Conservation (phyloP, 2,329 filamentous ascomycete genomes). For the Colletotrichum tropicale region DNA sequence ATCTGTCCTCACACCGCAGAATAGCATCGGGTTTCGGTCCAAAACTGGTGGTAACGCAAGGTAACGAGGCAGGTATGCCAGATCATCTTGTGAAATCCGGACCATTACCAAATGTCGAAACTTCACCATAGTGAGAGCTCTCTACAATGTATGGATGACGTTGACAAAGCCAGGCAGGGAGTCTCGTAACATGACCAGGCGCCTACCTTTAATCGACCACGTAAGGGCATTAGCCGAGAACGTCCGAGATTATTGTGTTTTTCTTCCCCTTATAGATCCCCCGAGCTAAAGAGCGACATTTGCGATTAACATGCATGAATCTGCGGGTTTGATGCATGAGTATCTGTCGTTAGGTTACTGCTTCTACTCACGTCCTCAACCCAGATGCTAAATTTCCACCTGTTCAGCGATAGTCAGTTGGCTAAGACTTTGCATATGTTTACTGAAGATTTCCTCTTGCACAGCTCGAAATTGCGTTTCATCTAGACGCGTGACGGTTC, state of each 20-base stretch:
- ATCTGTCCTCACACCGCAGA: background rate
- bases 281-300: background rate
- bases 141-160: background rate
- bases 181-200: background rate
- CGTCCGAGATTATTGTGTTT: background rate
- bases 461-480: background rate
- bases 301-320: rapidly evolving
- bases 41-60: background rate
- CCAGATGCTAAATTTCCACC: background rate
- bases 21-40: background rate
- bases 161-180: background rate
- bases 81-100: background rate
- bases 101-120: background rate
- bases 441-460: background rate
- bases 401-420: background rate
- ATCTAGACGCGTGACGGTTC: background rate
- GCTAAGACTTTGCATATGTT: background rate
- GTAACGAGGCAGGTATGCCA: background rate
- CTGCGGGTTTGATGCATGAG: background rate
- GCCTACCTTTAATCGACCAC: background rate
- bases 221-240: background rate
- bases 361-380: background rate
- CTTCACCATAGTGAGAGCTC: background rate
- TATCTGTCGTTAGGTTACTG: too few species aligned
- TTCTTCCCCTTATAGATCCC: background rate